Conservation (phyloP, 768 basidiomycete genomes). For the Rubroboletus pulcherrimus region DNA sequence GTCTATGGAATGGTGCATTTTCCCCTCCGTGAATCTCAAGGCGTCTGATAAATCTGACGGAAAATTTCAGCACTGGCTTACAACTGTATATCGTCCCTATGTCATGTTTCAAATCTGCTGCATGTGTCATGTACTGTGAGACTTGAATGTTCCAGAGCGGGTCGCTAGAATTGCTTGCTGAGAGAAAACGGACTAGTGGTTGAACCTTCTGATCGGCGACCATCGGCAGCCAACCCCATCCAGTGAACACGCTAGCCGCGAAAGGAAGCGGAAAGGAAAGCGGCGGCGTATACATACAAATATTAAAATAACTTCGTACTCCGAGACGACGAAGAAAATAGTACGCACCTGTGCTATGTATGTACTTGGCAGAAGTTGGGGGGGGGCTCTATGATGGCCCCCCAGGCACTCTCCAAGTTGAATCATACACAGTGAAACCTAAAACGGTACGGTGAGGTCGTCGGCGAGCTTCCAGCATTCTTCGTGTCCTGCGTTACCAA, state of each 20-base stretch:
- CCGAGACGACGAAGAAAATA: not conserved
- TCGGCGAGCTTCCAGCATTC: not conserved
- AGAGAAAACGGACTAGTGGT: not conserved
- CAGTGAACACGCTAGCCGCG: not conserved
- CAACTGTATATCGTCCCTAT: not conserved
- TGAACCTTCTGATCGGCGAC: not conserved
- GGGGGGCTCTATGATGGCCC: not conserved
- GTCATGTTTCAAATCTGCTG: not conserved
- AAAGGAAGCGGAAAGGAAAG: not conserved
- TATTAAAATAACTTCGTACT: not conserved
- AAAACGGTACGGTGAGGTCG: not conserved
- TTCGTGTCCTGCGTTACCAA: not conserved
- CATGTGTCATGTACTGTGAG: not conserved
- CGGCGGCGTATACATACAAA: not conserved
- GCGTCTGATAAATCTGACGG: not conserved
- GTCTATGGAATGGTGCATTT: not conserved
- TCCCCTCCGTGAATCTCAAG: not conserved
- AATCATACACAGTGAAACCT: not conserved
- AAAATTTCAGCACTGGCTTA: not conserved
- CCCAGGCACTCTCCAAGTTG: not conserved
- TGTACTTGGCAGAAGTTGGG: not conserved
- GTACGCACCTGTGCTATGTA: not conserved
- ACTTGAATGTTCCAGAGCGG: not conserved
- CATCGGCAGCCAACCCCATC: not conserved
- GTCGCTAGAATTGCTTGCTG: not conserved